Conservation (phyloP, 306 rosid species). For the Castanea crenata region DNA sequence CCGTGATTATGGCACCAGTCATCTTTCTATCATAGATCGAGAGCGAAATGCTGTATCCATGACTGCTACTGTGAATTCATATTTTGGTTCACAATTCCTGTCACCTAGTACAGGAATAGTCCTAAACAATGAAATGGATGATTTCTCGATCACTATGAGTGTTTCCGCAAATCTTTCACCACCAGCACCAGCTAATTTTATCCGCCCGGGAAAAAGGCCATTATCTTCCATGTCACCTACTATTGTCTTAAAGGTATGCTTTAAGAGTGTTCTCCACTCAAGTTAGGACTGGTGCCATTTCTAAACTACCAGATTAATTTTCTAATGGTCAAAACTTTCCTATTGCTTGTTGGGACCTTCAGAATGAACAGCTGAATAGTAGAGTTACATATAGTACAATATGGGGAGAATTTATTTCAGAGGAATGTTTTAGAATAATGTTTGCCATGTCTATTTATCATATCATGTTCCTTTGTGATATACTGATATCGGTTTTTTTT, state of each 20-base stretch:
- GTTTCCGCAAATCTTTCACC: slow-evolving; percentile 46
- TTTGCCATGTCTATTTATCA: not conserved
- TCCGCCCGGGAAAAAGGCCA: slow-evolving; percentile 78
- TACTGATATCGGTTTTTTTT: no score
- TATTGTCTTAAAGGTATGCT: slow-evolving; percentile 64
- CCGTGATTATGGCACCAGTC: slow-evolving; percentile 86
- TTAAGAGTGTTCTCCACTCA: not conserved
- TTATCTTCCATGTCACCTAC: slow-evolving; percentile 86
- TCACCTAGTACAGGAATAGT: slow-evolving; percentile 79
- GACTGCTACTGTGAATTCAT: slow-evolving; percentile 66
- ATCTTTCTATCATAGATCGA: slow-evolving; percentile 51
- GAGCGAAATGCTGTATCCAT: slow-evolving; percentile 72
- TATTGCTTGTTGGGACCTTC: not conserved
- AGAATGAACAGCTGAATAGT: not conserved
- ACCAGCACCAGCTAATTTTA: slow-evolving; percentile 75
- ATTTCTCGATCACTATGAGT: slow-evolving; percentile 67
- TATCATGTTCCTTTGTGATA: no score
- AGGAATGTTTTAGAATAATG: not conserved
- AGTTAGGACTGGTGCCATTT: not conserved
- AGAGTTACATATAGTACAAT: not conserved
- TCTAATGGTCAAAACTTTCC: not conserved
- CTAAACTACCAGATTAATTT: not conserved
- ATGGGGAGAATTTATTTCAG: not conserved
- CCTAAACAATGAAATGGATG: slow-evolving; percentile 89
- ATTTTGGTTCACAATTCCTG: slow-evolving; percentile 68